Conservation (phyloP, 257 asterid genomes). For the Penstemon barbatus region DNA sequence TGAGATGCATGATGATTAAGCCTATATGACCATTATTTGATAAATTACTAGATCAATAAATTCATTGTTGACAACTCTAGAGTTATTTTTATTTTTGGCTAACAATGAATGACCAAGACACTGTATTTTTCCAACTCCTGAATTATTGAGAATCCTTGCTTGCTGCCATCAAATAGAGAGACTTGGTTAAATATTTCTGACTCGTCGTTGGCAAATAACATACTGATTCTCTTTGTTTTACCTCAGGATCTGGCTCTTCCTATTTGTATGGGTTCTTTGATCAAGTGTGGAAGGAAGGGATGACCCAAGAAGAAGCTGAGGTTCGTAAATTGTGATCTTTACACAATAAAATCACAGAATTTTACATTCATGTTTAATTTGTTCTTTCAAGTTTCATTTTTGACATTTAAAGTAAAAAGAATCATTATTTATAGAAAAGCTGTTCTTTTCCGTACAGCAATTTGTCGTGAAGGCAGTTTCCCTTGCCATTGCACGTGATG, state of each 20-base stretch:
- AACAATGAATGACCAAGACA: neutral
- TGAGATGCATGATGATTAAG: neutral
- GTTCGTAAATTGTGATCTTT: conserved; percentile 40
- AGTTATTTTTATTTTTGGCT: neutral
- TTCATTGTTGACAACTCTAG: neutral
- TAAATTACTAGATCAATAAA: too few species aligned
- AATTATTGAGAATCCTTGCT: neutral
- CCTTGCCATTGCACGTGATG: conserved; percentile 99
- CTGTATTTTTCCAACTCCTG: neutral
- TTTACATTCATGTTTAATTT: neutral
- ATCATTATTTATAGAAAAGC: neutral
- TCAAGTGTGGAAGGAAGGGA: conserved; percentile 84
- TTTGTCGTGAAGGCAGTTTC: conserved; percentile 94
- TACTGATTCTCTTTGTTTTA: neutral
- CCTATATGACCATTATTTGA: too few species aligned
- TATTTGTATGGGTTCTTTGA: conserved; percentile 86
- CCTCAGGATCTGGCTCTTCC: conserved; percentile 74
- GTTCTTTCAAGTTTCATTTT: neutral
- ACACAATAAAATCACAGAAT: neutral
- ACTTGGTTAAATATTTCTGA: too few species aligned
- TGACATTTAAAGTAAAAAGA: neutral
- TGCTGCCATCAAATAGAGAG: too few species aligned
- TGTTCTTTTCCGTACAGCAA: conserved; percentile 43
- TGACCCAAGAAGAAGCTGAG: conserved; percentile 87
- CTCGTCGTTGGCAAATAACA: too few species aligned